Evolutionary conservation across 108 stramenopile species (phyloP), one percentile per base, ranked within the genome.

Genomic region (Cylindrotheca closterium): DNA sequence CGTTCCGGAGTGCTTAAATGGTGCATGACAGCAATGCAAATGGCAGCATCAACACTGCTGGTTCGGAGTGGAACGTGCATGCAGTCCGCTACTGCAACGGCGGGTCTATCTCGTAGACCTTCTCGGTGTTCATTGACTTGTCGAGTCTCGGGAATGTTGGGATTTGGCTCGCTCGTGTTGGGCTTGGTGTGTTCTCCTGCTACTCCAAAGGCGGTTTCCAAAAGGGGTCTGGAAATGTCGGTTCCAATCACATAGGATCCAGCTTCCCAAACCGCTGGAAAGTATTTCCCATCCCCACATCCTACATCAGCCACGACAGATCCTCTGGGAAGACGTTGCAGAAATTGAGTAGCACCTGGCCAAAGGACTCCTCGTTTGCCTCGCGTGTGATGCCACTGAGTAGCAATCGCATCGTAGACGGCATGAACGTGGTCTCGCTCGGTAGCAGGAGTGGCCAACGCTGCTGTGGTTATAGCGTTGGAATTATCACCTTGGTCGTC

Each of bases 11-110:
- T 97, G 42, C 93, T 92, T 53, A 98, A 58, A 69, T 99, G 99
- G 60, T 99, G 99, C 90, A 99, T 75, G 29, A 99, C 99, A 28
- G 99, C 99, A 61, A 99, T 97, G 79, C 96, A 96, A 57, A 99
- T 85, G 4, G 96, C 97, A 19, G 96, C 98, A 70, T 99, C 99
- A 56, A 79, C 96, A 53, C 88, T 73, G 3, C 82, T 80, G 37
- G 63, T 75, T 22, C 93, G 77, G 17, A 92, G 61, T 25, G 98
- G 98, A 25, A 98, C 68, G 30, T 78, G 75, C 87, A 97, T 80
- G 65, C 89, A 88, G 75, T 98, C 97, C 23, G 87, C 95, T 10
- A 87, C 96, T 4, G 80, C 83, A 24, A 94, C 90, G 0, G 96
- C 92, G 2, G 92, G 92, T 59, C 75, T 74, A 33, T 60, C 56